Evolutionary conservation across 2,329 filamentous ascomycete genomes (phyloP).

Genomic region (Amesomyces nigricolor): DNA sequence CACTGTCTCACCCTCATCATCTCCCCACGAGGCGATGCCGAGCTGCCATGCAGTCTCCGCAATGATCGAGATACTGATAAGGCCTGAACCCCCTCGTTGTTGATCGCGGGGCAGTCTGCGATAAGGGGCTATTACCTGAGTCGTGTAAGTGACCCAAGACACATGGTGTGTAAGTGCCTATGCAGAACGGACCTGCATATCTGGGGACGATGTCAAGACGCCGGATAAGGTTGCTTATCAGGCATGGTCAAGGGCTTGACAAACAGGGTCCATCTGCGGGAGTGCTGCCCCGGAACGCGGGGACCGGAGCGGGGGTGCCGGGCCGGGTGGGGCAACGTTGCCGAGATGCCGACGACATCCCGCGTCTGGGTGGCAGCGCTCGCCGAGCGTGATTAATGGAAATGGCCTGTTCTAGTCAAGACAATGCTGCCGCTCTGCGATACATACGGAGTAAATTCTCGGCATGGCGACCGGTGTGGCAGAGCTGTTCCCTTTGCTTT

Average conservation of each 20-base stretch:
- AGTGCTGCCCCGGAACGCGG: not conserved
- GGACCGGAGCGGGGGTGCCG: not conserved
- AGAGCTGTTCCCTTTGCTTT: too few species aligned
- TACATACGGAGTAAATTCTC: too few species aligned
- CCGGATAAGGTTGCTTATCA: conserved; percentile 9
- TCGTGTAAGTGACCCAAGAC: not conserved
- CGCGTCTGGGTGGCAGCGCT: not conserved
- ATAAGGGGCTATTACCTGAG: not conserved
- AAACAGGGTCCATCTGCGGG: not conserved
- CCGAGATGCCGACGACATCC: not conserved
- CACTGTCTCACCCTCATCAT: too few species aligned
- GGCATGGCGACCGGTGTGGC: too few species aligned
- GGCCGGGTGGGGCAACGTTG: not conserved
- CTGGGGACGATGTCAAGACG: too few species aligned
- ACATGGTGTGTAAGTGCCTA: not conserved
- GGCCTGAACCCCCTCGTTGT: too few species aligned
- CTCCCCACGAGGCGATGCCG: too few species aligned
- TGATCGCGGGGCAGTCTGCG: not conserved
- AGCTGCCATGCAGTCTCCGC: too few species aligned
- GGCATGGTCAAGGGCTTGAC: conserved; percentile 4
- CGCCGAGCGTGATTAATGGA: not conserved
- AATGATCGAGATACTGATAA: too few species aligned
- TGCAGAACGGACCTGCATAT: too few species aligned
- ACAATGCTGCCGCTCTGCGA: too few species aligned
- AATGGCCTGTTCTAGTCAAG: too few species aligned